Evolutionary conservation across 257 asterid genomes (phyloP).

Genomic region (Gynochthodes officinalis): DNA sequence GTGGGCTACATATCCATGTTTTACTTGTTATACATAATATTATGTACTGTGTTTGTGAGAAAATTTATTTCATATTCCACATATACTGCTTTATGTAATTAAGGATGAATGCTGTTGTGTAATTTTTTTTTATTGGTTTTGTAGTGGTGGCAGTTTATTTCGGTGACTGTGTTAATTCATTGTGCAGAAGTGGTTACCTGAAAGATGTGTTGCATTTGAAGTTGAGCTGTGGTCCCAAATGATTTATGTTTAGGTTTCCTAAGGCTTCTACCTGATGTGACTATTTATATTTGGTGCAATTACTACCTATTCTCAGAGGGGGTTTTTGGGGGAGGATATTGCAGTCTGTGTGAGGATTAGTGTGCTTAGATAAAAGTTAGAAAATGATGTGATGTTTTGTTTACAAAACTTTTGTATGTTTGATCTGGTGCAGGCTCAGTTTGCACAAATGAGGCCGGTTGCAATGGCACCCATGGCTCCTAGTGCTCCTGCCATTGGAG

Average conservation of each 20-base stretch:
- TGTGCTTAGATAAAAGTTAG: not conserved
- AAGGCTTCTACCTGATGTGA: not conserved
- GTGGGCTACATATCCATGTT: not conserved
- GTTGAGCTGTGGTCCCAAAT: not conserved
- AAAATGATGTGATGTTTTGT: not conserved
- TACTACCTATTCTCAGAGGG: too few species aligned
- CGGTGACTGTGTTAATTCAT: too few species aligned
- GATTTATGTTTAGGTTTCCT: not conserved
- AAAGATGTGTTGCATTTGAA: not conserved
- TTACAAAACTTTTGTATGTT: not conserved
- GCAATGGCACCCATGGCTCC: constrained; percentile 64
- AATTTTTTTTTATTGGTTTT: too few species aligned
- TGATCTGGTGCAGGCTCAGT: constrained; percentile 53
- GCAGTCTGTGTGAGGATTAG: not conserved
- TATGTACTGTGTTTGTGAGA: too few species aligned
- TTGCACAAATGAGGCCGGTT: constrained; percentile 67
- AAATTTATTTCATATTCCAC: too few species aligned
- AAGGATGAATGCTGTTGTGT: too few species aligned
- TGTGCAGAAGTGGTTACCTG: too few species aligned
- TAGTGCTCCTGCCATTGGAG: constrained; percentile 74
- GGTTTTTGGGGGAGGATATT: too few species aligned
- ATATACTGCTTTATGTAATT: too few species aligned
- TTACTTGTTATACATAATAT: not conserved
- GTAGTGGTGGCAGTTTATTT: too few species aligned
- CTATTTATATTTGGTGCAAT: not conserved